These are phyloP conservation scores for Flaveria robusta DNA, from an alignment of 129 eudicot genomes.

Conservation along the genomic window DNA sequence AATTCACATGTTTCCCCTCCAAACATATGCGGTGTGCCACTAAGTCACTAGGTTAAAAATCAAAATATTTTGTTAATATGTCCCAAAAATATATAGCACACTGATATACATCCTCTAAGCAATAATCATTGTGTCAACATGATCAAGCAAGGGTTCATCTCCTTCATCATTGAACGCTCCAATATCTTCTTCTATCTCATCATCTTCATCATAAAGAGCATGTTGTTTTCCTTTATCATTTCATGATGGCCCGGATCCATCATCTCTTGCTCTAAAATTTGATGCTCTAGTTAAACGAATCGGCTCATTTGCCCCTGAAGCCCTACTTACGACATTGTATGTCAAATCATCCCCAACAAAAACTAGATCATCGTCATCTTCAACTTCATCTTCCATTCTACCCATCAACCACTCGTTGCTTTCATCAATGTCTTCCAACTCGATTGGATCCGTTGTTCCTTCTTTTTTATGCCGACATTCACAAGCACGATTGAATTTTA, in stretches of 20 bases:
- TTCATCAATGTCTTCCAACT: conserved; percentile 2
- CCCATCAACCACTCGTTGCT: conserved; percentile 6
- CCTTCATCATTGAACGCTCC: background rate
- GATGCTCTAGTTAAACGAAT: too few species aligned
- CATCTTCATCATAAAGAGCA: background rate
- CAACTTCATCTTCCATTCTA: background rate
- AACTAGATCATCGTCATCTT: background rate
- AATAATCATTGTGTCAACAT: background rate
- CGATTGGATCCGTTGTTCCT: background rate
- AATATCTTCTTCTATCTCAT: background rate
- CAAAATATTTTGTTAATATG: too few species aligned
- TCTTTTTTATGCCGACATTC: background rate
- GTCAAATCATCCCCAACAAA: background rate
- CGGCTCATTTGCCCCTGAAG: too few species aligned
- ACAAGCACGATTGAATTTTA: background rate
- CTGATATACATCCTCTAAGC: too few species aligned
- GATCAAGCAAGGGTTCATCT: background rate
- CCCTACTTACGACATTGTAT: background rate
- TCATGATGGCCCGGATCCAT: background rate
- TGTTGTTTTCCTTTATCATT: background rate
- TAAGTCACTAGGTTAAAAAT: too few species aligned
- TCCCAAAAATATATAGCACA: too few species aligned
- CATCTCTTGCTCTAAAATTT: background rate
- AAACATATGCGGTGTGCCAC: too few species aligned
- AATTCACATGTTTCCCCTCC: too few species aligned